Evolutionary conservation across 2,329 filamentous ascomycete species (phyloP), one percentile per base, ranked within the genome.

Genomic region (Ceratocystis alfenasii): DNA sequence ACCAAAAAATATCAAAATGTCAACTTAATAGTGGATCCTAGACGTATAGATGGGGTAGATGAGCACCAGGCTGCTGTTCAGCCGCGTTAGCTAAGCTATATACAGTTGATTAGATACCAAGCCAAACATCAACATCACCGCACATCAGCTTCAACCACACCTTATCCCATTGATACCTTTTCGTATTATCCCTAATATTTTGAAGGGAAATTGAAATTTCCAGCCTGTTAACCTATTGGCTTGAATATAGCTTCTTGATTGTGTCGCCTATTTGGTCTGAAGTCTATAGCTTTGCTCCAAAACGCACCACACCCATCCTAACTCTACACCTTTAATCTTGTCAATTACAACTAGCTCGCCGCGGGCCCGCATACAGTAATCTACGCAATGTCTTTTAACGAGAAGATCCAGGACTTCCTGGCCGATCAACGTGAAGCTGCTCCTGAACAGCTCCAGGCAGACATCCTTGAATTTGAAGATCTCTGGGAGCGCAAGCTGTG

Each of bases 401-500:
- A 95, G 76, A 85, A 87, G 74, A 94, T 97, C 76, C 83, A 90
- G 74, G 90, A 95, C 76, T 95, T 97, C 78, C 88, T 99, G 70
- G 85, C 86, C 68, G 88, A 95, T 72, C 89, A 95, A 83, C 88
- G 91, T 75, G 90, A 96, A 74, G 81, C 86, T 75, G 89, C 91
- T 72, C 89, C 91, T 64, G 89, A 91, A 71, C 89, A 95, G 75
- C 84, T 95, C 64, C 92, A 96, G 78, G 83, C 87, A 72, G 85
- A 89, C 73, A 89, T 96, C 76, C 83, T 99, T 72, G 85, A 87
- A 72, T 96, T 99, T 70, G 94, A 99, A 80, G 91, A 95, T 75
- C 89, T 86, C 74, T 99, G 94, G 94, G 94, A 99, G 81, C 87
- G 93, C 73, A 96, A 96, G 79, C 83, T 99, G 78, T 99, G 94